Base-by-base conservation (phyloP, 1,139 yeast genomes). In the Candida sanyaensis region DNA sequence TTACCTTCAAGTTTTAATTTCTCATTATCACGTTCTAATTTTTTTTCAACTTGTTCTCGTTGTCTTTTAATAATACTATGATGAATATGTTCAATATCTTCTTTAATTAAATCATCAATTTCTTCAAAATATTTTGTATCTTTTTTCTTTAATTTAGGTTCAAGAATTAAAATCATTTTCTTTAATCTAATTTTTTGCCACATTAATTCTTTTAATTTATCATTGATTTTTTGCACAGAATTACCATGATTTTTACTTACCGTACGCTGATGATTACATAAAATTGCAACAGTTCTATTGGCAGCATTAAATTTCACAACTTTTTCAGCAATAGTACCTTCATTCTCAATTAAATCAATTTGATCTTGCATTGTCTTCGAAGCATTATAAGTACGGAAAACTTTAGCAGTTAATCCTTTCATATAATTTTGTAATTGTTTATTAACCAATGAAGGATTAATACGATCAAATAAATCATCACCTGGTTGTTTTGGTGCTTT, bases 281-380 rank as follows among this genome's bases (percentile, higher is more conserved):
- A 75, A 53, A 92, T 90, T 9, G 98, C 98, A 53, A 92, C 98
- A 2, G 93, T 86, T 66, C 97, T 81, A 64, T 92, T 92, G 3
- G 98, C 98, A 11, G 97, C 97, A 66, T 92, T 92, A 68, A 87
- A 92, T 54, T 82, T 84, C 48, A 91, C 85, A 45, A 91, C 86
- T 62, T 91, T 92, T 63, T 92, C 97, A 13, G 88, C 85, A 11
- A 90, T 87, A 0, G 96, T 84, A 33, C 97, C 97, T 62, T 83
- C 87, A 62, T 89, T 86, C 21, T 84, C 78, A 54, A 92, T 90
- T 60, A 84, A 70, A 63, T 89, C 96, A 51, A 92, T 66, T 65
- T 90, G 97, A 62, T 91, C 96, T 69, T 92, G 97, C 97, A 92
- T 91, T 2, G 97, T 91, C 63, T 89, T 88, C 1, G 97, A 88